These are phyloP conservation scores for Russula emetica DNA, from an alignment of 768 basidiomycete species.

Conservation along the genomic window DNA sequence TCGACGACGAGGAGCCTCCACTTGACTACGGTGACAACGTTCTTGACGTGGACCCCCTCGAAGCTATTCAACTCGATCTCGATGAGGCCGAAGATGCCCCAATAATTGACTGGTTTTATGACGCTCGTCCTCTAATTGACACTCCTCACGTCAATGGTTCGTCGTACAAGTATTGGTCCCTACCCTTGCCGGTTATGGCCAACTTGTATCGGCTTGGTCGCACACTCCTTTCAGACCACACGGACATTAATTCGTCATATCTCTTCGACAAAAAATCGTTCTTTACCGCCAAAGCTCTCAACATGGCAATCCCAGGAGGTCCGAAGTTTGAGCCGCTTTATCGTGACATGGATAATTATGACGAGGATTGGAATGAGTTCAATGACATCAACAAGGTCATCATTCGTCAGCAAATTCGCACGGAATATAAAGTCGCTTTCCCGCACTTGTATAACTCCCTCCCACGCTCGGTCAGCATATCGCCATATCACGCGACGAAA, in stretches of 20 bases:
- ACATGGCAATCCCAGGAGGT: conserved; percentile 96
- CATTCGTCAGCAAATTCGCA: conserved; percentile 96
- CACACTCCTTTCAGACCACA: conserved; percentile 88
- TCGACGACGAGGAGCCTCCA: conserved; percentile 98
- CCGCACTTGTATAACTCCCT: conserved; percentile 98
- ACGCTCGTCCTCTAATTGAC: conserved; percentile 90
- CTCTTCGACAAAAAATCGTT: conserved; percentile 97
- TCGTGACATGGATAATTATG: conserved; percentile 94
- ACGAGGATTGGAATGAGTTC: conserved; percentile 99
- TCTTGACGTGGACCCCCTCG: conserved; percentile 94
- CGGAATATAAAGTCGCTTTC: conserved; percentile 99
- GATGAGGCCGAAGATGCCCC: conserved; percentile 89
- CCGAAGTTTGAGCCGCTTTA: conserved; percentile 98
- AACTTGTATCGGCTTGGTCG: conserved; percentile 94
- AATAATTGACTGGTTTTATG: conserved; percentile 98
- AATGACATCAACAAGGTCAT: conserved; percentile 99
- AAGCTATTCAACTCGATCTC: conserved; percentile 94
- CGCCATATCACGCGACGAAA: conserved; percentile 89
- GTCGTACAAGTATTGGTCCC: conserved; percentile 89
- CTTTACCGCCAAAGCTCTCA: conserved; percentile 96
- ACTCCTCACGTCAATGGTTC: conserved; percentile 87
- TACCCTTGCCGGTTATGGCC: conserved; percentile 92
- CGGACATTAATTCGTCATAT: conserved; percentile 86
- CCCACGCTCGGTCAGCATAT: conserved; percentile 89
- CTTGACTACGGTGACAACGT: conserved; percentile 99